phyloP scores from a whole-genome alignment of 495 filamentous ascomycete genomes.

The Podospora tetraspora region DNA sequence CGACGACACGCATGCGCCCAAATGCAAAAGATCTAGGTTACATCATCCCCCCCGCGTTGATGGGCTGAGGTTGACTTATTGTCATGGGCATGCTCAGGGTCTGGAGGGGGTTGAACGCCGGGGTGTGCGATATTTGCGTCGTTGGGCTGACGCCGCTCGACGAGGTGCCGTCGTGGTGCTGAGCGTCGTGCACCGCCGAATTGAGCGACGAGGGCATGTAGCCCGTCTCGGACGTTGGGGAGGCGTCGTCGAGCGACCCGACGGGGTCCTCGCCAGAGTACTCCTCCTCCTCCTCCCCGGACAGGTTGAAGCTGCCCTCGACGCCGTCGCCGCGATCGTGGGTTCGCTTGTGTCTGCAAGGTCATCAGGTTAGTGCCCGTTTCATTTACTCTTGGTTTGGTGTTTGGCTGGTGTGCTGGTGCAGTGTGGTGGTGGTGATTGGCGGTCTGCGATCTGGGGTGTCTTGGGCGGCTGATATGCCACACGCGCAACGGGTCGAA shows the following conservation, averaged over 20 bases:
- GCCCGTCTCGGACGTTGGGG: slow-evolving; percentile 56
- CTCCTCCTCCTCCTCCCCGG: slow-evolving; percentile 75
- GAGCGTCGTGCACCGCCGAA: slow-evolving; percentile 33
- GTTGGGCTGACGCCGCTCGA: slow-evolving; percentile 24
- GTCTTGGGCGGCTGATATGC: slow-evolving; percentile 21
- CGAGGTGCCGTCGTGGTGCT: slow-evolving; percentile 6
- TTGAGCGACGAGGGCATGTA: slow-evolving; percentile 45
- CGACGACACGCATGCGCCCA: slow-evolving; percentile 9
- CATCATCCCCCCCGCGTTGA: slow-evolving; percentile 41
- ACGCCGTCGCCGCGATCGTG: slow-evolving; percentile 74
- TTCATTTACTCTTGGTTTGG: slow-evolving; percentile 3
- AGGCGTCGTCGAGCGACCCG: slow-evolving; percentile 69
- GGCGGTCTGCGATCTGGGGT: slow-evolving; percentile 21
- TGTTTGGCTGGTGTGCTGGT: slow-evolving; percentile 13
- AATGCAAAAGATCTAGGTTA: slow-evolving; percentile 14
- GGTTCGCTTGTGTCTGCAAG: slow-evolving; percentile 80
- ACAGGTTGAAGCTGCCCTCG: slow-evolving; percentile 59
- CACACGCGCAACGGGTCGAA: slow-evolving; percentile 35
- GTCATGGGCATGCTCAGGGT: slow-evolving; percentile 55
- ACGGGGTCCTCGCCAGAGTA: slow-evolving; percentile 63
- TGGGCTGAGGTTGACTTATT: slow-evolving; percentile 47
- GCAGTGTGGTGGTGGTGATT: slow-evolving; percentile 19
- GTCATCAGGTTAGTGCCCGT: slow-evolving; percentile 31
- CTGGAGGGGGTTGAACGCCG: slow-evolving; percentile 46
- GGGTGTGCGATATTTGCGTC: slow-evolving; percentile 29